A percentile compares a stretch with the other conserved stretches of the same genome.
phyloP scores from a whole-genome alignment of 495 filamentous ascomycete species.

The Xylaria intraflava region DNA sequence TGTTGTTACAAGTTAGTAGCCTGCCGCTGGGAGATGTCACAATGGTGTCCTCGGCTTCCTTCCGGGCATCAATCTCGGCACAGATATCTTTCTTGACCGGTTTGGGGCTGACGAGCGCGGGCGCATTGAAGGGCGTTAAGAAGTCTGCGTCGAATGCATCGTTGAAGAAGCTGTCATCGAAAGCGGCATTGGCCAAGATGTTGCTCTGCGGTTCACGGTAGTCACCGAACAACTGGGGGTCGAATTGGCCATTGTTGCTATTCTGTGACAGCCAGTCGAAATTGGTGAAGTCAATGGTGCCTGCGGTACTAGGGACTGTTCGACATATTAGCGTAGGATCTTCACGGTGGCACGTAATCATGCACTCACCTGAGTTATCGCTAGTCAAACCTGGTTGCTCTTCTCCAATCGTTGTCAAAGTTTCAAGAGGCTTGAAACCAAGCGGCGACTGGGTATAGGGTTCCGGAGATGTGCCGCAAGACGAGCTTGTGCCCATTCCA shows the following conservation, averaged over 20 bases:
- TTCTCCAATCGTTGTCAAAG: constrained; percentile 50
- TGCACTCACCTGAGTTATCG: constrained; percentile 27
- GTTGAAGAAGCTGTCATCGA: constrained; percentile 78
- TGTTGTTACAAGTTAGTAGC: constrained; percentile 78
- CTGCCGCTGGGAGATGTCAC: constrained; percentile 43
- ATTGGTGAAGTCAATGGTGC: constrained; percentile 34
- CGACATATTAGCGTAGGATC: constrained; percentile 8
- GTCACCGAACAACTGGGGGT: constrained; percentile 85
- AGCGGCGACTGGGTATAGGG: constrained; percentile 48
- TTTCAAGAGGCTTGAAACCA: constrained; percentile 55
- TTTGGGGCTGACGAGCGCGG: constrained; percentile 40
- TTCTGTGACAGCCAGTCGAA: constrained; percentile 81
- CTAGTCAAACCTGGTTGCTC: constrained; percentile 35
- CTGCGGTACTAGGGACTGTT: constrained; percentile 30
- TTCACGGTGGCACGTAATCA: not conserved
- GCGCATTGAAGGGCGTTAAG: constrained; percentile 64
- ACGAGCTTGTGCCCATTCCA: constrained; percentile 58
- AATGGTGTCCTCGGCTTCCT: constrained; percentile 62
- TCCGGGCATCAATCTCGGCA: constrained; percentile 63
- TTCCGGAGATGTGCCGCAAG: constrained; percentile 62
- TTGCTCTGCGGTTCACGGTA: constrained; percentile 88
- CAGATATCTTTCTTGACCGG: constrained; percentile 62
- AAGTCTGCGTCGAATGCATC: constrained; percentile 81
- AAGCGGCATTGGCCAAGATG: constrained; percentile 49
- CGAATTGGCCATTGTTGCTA: constrained; percentile 79